Evolutionary conservation across 1,284 basidiomycete genomes (phyloP).

Genomic region (Gomphus bonarii): DNA sequence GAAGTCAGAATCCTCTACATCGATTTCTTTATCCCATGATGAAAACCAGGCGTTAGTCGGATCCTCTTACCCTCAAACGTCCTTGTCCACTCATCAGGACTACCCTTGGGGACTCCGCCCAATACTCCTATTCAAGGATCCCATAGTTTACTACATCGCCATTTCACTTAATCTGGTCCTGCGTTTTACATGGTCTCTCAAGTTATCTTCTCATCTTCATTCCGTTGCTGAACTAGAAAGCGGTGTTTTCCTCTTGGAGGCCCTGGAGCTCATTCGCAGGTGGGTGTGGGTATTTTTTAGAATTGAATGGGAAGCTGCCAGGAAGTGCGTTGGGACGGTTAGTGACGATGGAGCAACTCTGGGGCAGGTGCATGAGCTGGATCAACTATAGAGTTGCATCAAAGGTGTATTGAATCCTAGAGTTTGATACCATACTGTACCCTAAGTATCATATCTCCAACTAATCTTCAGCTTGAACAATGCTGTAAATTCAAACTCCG

Average conservation of each 20-base stretch:
- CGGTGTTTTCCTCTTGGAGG: conserved; percentile 84
- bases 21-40: conserved; percentile 12
- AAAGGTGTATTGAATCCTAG: neutral
- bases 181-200: conserved; percentile 92
- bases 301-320: conserved; percentile 90
- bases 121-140: conserved; percentile 66
- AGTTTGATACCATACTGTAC: neutral
- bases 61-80: conserved; percentile 15
- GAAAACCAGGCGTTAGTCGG: conserved; percentile 11
- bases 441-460: neutral
- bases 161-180: conserved; percentile 83
- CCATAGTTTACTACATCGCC: conserved; percentile 73
- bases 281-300: conserved; percentile 98
- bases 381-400: neutral
- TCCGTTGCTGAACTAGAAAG: conserved; percentile 73
- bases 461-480: too few species aligned
- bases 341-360: neutral
- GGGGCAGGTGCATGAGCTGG: neutral
- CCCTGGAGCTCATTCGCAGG: conserved; percentile 79
- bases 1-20: conserved; percentile 21
- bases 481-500: neutral
- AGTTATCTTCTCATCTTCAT: conserved; percentile 83
- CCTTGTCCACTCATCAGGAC: conserved; percentile 19
- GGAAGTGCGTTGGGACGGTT: conserved; percentile 20
- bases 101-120: conserved; percentile 65